Evolutionary conservation across 2,329 filamentous ascomycete genomes (phyloP).

Genomic region (Fusarium palustre): DNA sequence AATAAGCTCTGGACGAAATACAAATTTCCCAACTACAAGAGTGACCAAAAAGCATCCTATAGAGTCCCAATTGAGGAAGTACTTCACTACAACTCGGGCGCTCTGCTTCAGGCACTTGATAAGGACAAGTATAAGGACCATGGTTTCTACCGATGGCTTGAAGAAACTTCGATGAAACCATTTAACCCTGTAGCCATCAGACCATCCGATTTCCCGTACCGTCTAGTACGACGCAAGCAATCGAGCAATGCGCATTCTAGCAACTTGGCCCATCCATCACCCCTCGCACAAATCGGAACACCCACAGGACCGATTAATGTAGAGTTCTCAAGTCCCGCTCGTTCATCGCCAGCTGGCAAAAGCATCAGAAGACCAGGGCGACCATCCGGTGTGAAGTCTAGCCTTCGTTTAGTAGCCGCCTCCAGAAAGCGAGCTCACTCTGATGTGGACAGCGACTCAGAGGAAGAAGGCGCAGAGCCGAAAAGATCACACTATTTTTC

Average conservation of each 20-base stretch:
- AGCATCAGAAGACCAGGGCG: slow-evolving; percentile 53
- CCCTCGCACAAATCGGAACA: background rate
- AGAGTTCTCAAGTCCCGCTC: slow-evolving; percentile 34
- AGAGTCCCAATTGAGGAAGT: slow-evolving; percentile 58
- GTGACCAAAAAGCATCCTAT: slow-evolving; percentile 50
- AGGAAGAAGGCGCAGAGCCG: slow-evolving; percentile 50
- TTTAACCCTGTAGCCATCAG: slow-evolving; percentile 48
- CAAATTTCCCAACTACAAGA: slow-evolving; percentile 48
- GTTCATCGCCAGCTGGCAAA: slow-evolving; percentile 48
- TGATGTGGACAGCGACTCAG: slow-evolving; percentile 55
- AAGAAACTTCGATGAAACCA: slow-evolving; percentile 43
- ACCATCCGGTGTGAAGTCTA: slow-evolving; percentile 58
- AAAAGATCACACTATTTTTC: slow-evolving; percentile 54
- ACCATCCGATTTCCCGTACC: slow-evolving; percentile 48
- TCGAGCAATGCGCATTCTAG: slow-evolving; percentile 16
- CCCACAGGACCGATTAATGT: slow-evolving; percentile 18
- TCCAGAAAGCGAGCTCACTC: slow-evolving; percentile 60
- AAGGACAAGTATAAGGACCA: slow-evolving; percentile 50
- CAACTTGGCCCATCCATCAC: slow-evolving; percentile 12
- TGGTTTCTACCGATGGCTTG: slow-evolving; percentile 52
- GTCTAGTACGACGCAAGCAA: slow-evolving; percentile 42
- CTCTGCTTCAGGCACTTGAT: slow-evolving; percentile 54
- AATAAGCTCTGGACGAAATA: slow-evolving; percentile 52
- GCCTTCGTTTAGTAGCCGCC: slow-evolving; percentile 56
- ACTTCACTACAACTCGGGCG: slow-evolving; percentile 58